Evolutionary conservation across 345 rosid species (phyloP).

Genomic region (Citrus maxima): DNA sequence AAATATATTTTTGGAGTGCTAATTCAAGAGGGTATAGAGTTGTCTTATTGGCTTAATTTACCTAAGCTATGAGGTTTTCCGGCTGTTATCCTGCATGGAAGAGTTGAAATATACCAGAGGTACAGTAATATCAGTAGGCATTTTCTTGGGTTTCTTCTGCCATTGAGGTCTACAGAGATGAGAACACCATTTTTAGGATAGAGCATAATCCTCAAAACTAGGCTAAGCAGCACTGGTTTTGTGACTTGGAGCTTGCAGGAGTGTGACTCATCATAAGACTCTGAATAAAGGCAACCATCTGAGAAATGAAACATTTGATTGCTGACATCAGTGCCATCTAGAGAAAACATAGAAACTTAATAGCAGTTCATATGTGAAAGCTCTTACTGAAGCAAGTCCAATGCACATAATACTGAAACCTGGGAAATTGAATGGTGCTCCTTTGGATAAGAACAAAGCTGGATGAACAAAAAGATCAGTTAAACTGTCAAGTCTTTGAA

Average conservation of each 20-base stretch:
- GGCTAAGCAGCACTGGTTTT: slow-evolving; percentile 11
- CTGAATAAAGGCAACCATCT: slow-evolving; percentile 74
- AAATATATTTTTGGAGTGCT: not conserved
- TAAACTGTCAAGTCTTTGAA: not conserved
- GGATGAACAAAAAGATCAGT: slow-evolving; percentile 14
- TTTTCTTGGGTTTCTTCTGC: not conserved
- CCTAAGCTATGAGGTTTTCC: not conserved
- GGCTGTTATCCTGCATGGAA: not conserved
- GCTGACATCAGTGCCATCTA: not conserved
- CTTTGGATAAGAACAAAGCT: slow-evolving; percentile 79
- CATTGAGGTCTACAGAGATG: not conserved
- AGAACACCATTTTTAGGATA: not conserved
- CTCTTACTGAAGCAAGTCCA: slow-evolving; percentile 50
- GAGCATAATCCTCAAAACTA: slow-evolving; percentile 8
- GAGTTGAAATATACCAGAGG: not conserved
- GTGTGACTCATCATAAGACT: slow-evolving; percentile 50
- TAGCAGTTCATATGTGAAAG: not conserved
- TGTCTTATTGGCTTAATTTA: not conserved
- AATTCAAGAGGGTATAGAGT: not conserved
- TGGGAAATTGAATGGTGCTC: slow-evolving; percentile 79
- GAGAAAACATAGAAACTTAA: not conserved
- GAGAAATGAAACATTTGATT: slow-evolving; percentile 7
- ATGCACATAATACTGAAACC: slow-evolving; percentile 79
- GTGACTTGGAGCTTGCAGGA: slow-evolving; percentile 20
- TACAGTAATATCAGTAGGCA: not conserved